phyloP scores from a whole-genome alignment of 2,329 filamentous ascomycete species.

The Aspergillus sp. region DNA sequence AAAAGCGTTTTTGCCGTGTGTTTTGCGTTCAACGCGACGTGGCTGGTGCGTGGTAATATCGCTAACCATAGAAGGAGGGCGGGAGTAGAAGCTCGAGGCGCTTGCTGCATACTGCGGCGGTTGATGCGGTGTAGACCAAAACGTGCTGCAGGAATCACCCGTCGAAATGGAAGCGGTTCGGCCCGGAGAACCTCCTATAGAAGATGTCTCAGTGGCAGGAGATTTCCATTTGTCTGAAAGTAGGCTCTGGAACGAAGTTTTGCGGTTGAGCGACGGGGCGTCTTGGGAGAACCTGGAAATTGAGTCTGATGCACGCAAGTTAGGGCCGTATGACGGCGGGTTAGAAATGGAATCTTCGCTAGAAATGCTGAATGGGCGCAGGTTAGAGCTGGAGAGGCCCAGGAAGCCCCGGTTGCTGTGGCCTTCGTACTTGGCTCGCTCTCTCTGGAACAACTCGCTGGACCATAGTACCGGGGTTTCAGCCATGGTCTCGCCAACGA shows the following conservation, averaged over 20 bases:
- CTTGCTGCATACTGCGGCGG: constrained; percentile 60
- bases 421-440: constrained; percentile 46
- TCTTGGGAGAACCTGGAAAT: constrained; percentile 29
- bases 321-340: constrained; percentile 21
- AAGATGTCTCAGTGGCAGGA: constrained; percentile 58
- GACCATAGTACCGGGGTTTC: constrained; percentile 89
- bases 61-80: constrained; percentile 38
- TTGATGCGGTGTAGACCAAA: constrained; percentile 83
- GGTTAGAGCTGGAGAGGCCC: constrained; percentile 39
- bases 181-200: constrained; percentile 53
- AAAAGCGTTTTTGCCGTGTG: constrained; percentile 73
- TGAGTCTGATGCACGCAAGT: constrained; percentile 25
- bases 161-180: constrained; percentile 66
- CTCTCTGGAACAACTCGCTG: constrained; percentile 78
- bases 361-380: constrained; percentile 35
- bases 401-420: constrained; percentile 32
- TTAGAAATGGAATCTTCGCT: constrained; percentile 37
- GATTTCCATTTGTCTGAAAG: constrained; percentile 62
- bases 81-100: constrained; percentile 52
- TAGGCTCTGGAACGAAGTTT: constrained; percentile 65
- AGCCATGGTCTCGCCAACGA: constrained; percentile 77
- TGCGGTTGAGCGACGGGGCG: constrained; percentile 42
- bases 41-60: constrained; percentile 28
- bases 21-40: constrained; percentile 31
- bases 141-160: constrained; percentile 72